Conservation (phyloP, 2,329 filamentous ascomycete genomes). For the Exophiala sideris region DNA sequence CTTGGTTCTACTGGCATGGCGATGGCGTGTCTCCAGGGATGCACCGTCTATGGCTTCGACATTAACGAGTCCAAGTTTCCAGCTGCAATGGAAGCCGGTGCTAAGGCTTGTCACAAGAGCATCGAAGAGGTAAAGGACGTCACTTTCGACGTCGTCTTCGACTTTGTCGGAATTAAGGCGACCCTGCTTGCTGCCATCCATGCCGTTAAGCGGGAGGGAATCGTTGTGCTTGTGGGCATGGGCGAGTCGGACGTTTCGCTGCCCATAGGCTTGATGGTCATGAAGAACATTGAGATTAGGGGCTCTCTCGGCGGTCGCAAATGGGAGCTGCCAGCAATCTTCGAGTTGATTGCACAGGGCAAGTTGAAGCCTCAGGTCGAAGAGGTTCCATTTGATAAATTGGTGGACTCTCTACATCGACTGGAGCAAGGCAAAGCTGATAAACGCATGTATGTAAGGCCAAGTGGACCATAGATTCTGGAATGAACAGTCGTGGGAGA, state of each 20-base stretch:
- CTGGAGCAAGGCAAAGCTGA: not conserved
- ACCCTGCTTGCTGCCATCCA: not conserved
- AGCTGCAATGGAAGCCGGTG: not conserved
- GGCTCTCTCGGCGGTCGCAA: not conserved
- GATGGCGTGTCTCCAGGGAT: not conserved
- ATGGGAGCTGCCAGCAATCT: not conserved
- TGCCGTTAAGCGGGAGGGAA: not conserved
- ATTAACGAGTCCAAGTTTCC: not conserved
- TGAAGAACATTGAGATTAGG: not conserved
- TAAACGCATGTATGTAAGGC: not conserved
- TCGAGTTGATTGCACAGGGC: not conserved
- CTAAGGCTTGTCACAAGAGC: not conserved
- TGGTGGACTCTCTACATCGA: not conserved
- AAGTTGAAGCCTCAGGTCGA: not conserved
- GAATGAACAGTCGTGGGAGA: too few relatives aligned
- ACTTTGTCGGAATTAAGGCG: not conserved
- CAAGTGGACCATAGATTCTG: not conserved
- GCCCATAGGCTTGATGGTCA: not conserved
- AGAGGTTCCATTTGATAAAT: not conserved
- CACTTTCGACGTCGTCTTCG: slow-evolving; percentile 1
- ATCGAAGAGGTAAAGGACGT: not conserved
- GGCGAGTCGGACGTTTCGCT: not conserved
- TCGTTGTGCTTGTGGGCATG: not conserved
- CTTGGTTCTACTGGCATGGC: not conserved
- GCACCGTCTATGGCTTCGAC: slow-evolving; percentile 3